Evolutionary conservation across 495 filamentous ascomycete species (phyloP).

Genomic region (Penicillium daleae): DNA sequence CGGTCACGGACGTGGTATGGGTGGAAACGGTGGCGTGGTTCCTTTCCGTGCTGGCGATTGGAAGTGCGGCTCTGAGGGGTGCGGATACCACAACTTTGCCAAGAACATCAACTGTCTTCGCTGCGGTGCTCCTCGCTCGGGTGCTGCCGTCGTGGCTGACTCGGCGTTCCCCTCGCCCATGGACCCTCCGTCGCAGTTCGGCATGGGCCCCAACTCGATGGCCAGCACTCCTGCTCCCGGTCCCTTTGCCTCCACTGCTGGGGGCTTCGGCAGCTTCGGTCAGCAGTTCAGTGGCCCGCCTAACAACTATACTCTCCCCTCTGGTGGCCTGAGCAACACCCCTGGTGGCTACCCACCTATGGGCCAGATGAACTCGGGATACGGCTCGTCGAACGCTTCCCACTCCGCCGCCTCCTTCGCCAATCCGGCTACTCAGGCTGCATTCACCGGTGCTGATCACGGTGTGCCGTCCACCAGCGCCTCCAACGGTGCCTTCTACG

Average conservation of each 20-base stretch:
- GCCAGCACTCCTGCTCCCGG: conserved; percentile 82
- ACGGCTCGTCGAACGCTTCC: conserved; percentile 64
- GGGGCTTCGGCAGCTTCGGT: conserved; percentile 75
- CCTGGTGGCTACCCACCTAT: conserved; percentile 81
- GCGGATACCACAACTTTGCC: conserved; percentile 98
- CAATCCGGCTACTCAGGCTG: conserved; percentile 88
- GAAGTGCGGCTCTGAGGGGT: conserved; percentile 98
- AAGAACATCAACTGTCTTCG: conserved; percentile 98
- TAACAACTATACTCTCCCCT: conserved; percentile 88
- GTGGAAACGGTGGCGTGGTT: conserved; percentile 82
- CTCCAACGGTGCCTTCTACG: conserved; percentile 60
- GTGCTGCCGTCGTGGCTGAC: conserved; percentile 91
- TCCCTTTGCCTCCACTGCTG: conserved; percentile 72
- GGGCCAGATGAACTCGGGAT: conserved; percentile 70
- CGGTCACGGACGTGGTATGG: conserved; percentile 71
- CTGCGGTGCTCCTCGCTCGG: conserved; percentile 91
- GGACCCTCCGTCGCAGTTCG: conserved; percentile 80
- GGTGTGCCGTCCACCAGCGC: conserved; percentile 56
- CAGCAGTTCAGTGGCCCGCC: conserved; percentile 89
- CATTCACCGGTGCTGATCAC: conserved; percentile 84
- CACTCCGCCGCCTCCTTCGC: conserved; percentile 90
- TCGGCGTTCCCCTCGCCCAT: conserved; percentile 90
- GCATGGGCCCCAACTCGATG: conserved; percentile 78
- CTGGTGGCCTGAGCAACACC: conserved; percentile 75
- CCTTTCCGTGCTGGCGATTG: conserved; percentile 98